A percentile compares a stretch with the other conserved stretches of the same genome.
Conservation (phyloP, 257 asterid species). For the Asclepias syriaca region DNA sequence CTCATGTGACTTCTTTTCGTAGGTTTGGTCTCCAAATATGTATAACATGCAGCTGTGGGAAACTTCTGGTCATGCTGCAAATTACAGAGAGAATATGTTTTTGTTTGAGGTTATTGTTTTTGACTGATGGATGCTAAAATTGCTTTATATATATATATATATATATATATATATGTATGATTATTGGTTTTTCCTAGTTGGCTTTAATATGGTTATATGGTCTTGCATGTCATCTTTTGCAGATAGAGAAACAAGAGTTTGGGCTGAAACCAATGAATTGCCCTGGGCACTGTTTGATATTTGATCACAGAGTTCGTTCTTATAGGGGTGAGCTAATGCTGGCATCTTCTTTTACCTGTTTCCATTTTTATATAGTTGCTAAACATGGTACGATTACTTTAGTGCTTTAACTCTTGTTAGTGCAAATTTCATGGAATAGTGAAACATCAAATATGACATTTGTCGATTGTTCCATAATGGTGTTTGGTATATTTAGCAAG, state of each 20-base stretch:
- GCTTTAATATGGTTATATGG: neutral
- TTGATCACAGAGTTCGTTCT: constrained; percentile 94
- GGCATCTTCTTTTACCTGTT: constrained; percentile 3
- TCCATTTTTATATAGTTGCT: constrained; percentile 14
- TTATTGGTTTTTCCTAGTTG: neutral
- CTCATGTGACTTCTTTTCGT: constrained; percentile 21
- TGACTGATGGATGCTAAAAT: neutral
- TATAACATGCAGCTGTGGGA: constrained; percentile 98
- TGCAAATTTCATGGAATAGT: neutral
- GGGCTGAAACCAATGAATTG: constrained; percentile 99
- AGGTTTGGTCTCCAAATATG: constrained; percentile 96
- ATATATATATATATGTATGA: neutral
- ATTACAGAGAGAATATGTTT: constrained; percentile 97
- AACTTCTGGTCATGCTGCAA: constrained; percentile 99
- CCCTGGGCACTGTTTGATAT: constrained; percentile 97
- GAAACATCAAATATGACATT: neutral
- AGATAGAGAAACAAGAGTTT: constrained; percentile 95
- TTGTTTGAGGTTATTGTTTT: constrained; percentile 63
- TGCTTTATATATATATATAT: neutral
- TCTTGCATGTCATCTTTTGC: constrained; percentile 18
- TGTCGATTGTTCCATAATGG: neutral
- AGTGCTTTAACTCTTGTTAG: constrained; percentile 1
- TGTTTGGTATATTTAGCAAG: neutral
- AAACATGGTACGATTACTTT: constrained; percentile 6
- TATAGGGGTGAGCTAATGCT: constrained; percentile 64